Conservation (phyloP, 2,329 filamentous ascomycete species). For the Exophiala calicioides region DNA sequence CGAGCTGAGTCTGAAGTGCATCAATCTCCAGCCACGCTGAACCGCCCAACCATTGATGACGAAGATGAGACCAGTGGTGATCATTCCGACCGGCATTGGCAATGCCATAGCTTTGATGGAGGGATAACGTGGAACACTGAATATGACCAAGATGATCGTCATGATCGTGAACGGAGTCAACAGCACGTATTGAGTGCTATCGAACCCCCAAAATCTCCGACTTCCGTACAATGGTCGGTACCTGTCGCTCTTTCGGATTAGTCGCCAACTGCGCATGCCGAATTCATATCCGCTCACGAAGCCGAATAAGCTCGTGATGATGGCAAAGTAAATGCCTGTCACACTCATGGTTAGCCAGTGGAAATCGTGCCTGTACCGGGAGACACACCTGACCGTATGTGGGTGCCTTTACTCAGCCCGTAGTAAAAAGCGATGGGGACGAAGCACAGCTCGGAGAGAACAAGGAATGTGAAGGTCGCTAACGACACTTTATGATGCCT, state of each 20-base stretch:
- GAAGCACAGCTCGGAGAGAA: constrained; percentile 23
- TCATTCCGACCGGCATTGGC: constrained; percentile 32
- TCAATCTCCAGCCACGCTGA: constrained; percentile 20
- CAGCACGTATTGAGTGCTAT: constrained; percentile 23
- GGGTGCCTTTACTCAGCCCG: constrained; percentile 21
- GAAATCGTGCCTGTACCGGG: not conserved
- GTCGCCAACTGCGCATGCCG: constrained; percentile 22
- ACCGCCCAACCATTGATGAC: constrained; percentile 18
- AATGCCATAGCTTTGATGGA: constrained; percentile 19
- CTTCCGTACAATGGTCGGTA: constrained; percentile 24
- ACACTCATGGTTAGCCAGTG: not conserved
- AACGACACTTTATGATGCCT: constrained; percentile 24
- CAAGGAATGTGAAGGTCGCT: constrained; percentile 22
- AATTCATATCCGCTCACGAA: constrained; percentile 27
- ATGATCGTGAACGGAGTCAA: constrained; percentile 22
- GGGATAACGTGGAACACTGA: constrained; percentile 25
- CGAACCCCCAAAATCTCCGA: constrained; percentile 23
- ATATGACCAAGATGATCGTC: constrained; percentile 25
- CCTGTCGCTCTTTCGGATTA: constrained; percentile 20
- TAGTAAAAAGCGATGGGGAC: constrained; percentile 27
- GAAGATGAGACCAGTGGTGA: constrained; percentile 16
- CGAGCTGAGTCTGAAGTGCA: constrained; percentile 60
- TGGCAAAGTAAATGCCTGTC: constrained; percentile 20
- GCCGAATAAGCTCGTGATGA: constrained; percentile 24
- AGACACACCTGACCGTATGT: constrained; percentile 21